Evolutionary conservation across 371 early-diverging fungal genomes (phyloP), one percentile per base, ranked within the genome.

Genomic region (Haplosporangium sp.): DNA sequence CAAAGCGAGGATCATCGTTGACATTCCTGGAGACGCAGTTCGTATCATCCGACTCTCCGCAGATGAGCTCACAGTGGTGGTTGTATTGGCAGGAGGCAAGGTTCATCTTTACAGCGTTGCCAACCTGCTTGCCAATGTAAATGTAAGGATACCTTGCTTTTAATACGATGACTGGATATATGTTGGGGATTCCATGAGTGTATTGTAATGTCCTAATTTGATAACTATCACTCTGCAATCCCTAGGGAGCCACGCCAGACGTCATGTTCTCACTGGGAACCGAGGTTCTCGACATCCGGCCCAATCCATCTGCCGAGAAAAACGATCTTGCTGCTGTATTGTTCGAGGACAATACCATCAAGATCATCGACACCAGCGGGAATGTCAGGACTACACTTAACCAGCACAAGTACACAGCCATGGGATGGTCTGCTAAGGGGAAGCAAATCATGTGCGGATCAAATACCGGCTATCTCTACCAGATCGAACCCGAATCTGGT

Each of bases 371-470:
- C 42, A 47, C 66, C 51, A 50, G 61, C 6, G 73, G 68, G 3
- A 42, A 46, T 16, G 46, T 51, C n/a, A 51, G 40, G 9, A 56
- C 62, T 14, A 48, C 57, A 21, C 57, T 79, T 29, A 38, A 69
- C 20, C 56, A 68, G 12, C 47, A 56, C 45, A 67, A 50, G 11
- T 79, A 68, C 58, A 79, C 80, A n/a, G 73, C 80, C 18, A 72
- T 79, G 59, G 64, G 62, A 8, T 79, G 80, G 80, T 79, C 80
- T 8, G 20, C 69, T 10, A 79, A 79, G 21, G 80, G 80, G 8
- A 79, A 79, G 20, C 80, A 79, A 48, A 73, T 79, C 41, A 72
- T 73, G 69, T 79, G 80, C 50, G 80, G 80, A 42, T 65, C 80
- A n/a, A 59, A 64, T 2, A 64, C 57, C 1, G 80, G 80, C 16